Percentiles rank a stretch among this genome's conserved stretches.
Evolutionary conservation across 345 rosid species (phyloP).

Genomic region (Punica granatum): DNA sequence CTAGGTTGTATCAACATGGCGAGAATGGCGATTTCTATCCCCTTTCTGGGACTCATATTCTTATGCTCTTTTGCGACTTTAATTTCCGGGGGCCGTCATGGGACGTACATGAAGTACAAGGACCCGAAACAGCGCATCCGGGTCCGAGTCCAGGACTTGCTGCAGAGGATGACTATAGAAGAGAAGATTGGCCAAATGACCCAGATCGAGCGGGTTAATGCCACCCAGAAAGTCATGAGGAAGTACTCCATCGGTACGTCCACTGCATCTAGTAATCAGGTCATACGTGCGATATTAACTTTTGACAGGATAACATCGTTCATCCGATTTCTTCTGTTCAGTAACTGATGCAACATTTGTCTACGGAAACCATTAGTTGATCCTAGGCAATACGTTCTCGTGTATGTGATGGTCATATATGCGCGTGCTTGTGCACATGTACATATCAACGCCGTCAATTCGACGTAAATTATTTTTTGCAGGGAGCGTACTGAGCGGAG

Average conservation of each 20-base stretch:
- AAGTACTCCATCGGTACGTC: conserved; percentile 32
- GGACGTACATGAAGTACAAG: conserved; percentile 18
- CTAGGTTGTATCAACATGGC: background rate
- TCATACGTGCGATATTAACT: too few relatives aligned
- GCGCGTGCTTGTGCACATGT: background rate
- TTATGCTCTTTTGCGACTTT: conserved; percentile 13
- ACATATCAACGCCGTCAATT: background rate
- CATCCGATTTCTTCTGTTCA: too few relatives aligned
- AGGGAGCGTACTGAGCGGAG: conserved; percentile 67
- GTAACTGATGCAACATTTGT: too few relatives aligned
- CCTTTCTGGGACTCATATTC: conserved; percentile 1
- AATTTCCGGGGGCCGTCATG: background rate
- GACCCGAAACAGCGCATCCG: conserved; percentile 24
- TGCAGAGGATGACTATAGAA: conserved; percentile 28
- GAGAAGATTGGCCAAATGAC: conserved; percentile 37
- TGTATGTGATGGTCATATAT: too few relatives aligned
- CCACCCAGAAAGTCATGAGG: conserved; percentile 22
- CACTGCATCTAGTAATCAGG: too few relatives aligned
- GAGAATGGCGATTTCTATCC: background rate
- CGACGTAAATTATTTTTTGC: conserved; percentile 2
- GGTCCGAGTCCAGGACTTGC: conserved; percentile 29
- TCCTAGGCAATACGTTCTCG: too few relatives aligned
- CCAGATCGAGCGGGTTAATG: conserved; percentile 25
- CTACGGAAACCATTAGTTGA: too few relatives aligned
- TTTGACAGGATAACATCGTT: too few relatives aligned